Conservation (phyloP, 345 rosid genomes). For the Physaria fendleri region DNA sequence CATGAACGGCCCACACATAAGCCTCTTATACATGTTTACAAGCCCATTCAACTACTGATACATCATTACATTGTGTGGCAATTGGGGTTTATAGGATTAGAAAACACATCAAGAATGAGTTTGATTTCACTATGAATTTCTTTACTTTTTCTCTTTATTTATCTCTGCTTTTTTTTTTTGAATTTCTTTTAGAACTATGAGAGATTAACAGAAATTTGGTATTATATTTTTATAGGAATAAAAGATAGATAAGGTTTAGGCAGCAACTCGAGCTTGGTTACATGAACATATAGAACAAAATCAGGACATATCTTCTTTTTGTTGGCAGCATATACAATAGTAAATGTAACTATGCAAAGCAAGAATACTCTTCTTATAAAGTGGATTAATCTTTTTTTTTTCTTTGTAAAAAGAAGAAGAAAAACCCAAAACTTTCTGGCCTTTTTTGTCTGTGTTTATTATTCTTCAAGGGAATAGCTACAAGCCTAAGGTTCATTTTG, state of each 20-base stretch:
- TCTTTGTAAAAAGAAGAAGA: background rate
- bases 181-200: background rate
- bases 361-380: slow-evolving; percentile 22
- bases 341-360: background rate
- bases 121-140: background rate
- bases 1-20: too few species aligned
- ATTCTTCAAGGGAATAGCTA: slow-evolving; percentile 18
- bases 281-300: slow-evolving; percentile 21
- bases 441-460: background rate
- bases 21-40: too few species aligned
- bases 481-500: slow-evolving; percentile 21
- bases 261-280: slow-evolving; percentile 26
- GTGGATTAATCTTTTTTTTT: slow-evolving; percentile 3
- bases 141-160: background rate
- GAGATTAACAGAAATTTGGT: slow-evolving; percentile 8
- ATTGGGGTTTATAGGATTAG: background rate
- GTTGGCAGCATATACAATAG: background rate
- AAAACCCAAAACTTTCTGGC: background rate
- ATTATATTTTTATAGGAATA: background rate
- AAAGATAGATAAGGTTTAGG: slow-evolving; percentile 9
- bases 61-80: background rate
- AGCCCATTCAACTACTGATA: too few species aligned
- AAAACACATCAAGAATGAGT: background rate
- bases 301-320: slow-evolving; percentile 20
- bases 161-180: background rate